A percentile compares a stretch with the other conserved stretches of the same genome.
Conservation (phyloP, 75 land plant genomes). For the Selaginella moellendorffii region DNA sequence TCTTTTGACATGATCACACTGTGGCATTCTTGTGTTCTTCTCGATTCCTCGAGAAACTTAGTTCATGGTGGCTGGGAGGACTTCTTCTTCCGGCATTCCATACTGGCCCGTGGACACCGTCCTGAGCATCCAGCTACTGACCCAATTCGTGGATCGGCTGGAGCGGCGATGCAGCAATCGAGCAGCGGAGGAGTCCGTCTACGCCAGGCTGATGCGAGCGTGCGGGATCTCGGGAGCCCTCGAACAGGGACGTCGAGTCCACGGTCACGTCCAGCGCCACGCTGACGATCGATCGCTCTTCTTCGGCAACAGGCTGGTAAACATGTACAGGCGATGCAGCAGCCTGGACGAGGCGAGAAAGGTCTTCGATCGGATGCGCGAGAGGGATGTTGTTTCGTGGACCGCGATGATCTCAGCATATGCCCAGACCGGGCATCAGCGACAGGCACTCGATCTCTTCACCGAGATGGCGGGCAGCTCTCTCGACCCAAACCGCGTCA, state of each 20-base stretch:
- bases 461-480: not conserved
- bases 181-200: not conserved
- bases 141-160: not conserved
- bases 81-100: not conserved
- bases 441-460: not conserved
- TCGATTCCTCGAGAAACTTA: too few relatives aligned
- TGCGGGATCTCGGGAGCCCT: not conserved
- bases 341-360: not conserved
- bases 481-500: not conserved
- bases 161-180: not conserved
- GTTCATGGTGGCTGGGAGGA: too few relatives aligned
- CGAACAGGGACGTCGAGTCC: not conserved
- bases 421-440: conserved; percentile 6
- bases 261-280: not conserved
- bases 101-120: not conserved
- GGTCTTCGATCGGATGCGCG: not conserved
- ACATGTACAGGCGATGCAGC: not conserved
- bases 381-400: conserved; percentile 2
- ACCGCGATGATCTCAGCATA: conserved; percentile 7
- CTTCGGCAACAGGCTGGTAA: not conserved
- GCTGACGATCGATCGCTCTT: not conserved
- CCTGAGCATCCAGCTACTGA: not conserved
- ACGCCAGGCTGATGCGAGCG: not conserved
- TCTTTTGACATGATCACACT: too few relatives aligned
- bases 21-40: too few relatives aligned